A percentile compares a stretch with the other conserved stretches of the same genome.
phyloP scores from a whole-genome alignment of 2,329 filamentous ascomycete species.

The Fusarium floridanum region DNA sequence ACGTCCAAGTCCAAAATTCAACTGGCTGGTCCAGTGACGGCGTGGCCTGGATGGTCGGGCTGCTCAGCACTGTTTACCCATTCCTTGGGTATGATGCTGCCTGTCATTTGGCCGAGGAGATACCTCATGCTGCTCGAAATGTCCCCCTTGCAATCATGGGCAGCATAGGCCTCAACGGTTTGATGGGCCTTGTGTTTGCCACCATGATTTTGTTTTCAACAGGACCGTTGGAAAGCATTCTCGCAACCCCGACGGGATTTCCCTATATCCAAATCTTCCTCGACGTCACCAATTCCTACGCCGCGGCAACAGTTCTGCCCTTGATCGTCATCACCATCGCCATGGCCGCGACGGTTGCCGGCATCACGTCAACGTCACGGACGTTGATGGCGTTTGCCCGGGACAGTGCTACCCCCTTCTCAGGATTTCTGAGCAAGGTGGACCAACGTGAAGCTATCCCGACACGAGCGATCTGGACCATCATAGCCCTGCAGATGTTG shows the following conservation, averaged over 20 bases:
- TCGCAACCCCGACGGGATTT: conserved; percentile 8
- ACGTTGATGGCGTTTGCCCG: conserved; percentile 14
- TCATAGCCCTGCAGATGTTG: neutral
- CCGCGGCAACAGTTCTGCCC: neutral
- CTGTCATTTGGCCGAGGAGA: conserved; percentile 13
- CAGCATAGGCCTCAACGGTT: conserved; percentile 1
- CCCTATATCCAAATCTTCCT: conserved; percentile 12
- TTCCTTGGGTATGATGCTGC: conserved; percentile 34
- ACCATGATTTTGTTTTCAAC: conserved; percentile 6
- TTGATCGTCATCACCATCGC: neutral
- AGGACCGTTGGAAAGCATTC: neutral
- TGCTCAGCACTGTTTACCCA: conserved; percentile 50
- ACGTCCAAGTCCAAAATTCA: conserved; percentile 48
- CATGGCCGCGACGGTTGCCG: conserved; percentile 4
- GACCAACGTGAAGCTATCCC: neutral
- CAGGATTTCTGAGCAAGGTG: neutral
- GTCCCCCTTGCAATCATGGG: conserved; percentile 14
- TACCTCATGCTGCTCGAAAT: neutral
- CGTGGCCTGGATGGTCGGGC: conserved; percentile 50
- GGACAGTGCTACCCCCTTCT: neutral
- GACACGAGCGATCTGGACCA: neutral
- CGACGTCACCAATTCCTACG: neutral
- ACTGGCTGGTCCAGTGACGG: conserved; percentile 50
- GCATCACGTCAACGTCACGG: conserved; percentile 3
- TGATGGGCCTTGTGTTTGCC: conserved; percentile 11